Base-by-base conservation (phyloP, 2,329 filamentous ascomycete genomes). In the Juglanconis oblonga region DNA sequence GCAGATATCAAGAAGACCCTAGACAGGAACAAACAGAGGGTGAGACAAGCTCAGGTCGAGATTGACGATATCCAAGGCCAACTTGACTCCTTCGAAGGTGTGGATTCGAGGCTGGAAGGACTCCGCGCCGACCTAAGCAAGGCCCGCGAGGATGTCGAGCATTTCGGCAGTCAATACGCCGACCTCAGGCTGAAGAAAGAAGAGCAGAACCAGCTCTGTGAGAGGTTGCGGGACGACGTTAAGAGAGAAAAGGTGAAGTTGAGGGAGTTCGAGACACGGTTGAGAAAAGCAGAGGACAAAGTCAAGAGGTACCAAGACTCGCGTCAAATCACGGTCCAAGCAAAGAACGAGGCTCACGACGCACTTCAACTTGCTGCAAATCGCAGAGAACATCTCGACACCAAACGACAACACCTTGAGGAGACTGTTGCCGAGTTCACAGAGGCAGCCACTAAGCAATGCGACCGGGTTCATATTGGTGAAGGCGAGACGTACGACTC, bases 81-180 rank as follows among this genome's bases (percentile, higher is more conserved):
- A 49, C 79, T 96, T 44, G 87, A 91, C 63, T 80, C 77, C 32
- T 84, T 85, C 51, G 83, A 90, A 62, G 87, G 88, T 3, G 84
- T 86, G 57, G 91, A 92, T 68, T 87, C 84, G 52, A 81, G 81
- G 55, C 76, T 94, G 1, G 81, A 86, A 50, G 76, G 76, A 11
- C 76, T 92, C 2, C 82, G 82, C 57, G 73, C 77, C 14, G 77
- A 85, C 52, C 79, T 96, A 1, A 74, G 78, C 58, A 83, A 87
- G 7, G 71, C 72, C 3, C 72, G 80, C 63, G 72, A 74, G 11
- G 69, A 76, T 45, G 69, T 76, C 29, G 74, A 80, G 1, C 77
- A 81, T 52, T 77, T 82, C 32, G 81, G 86, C 69, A 68, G 74
- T 11, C 81, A 86, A 60, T 87, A 82, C 64, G 85, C 81, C 24